These are phyloP conservation scores for Filobasidium wieringae DNA, from an alignment of 768 basidiomycete species.

Conservation along the genomic window DNA sequence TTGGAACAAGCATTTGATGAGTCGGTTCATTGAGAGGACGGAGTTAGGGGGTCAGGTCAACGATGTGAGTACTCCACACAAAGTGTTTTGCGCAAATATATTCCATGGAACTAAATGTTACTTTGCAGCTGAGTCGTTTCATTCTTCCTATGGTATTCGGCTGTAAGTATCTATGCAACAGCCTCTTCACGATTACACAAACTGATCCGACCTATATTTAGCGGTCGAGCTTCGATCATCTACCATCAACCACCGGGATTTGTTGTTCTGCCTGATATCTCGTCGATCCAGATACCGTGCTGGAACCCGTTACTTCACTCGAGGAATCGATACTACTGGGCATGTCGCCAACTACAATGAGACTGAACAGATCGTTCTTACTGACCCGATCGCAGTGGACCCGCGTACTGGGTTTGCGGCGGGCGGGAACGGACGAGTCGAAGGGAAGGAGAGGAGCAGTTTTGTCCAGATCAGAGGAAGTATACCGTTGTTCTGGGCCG, in stretches of 20 bases:
- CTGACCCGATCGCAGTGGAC: constrained; percentile 43
- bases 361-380: constrained; percentile 82
- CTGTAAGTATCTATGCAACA: constrained; percentile 51
- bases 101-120: not conserved
- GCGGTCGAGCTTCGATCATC: constrained; percentile 74
- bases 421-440: constrained; percentile 25
- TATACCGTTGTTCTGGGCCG: constrained; percentile 90
- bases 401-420: constrained; percentile 19
- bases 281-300: constrained; percentile 87
- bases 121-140: constrained; percentile 61
- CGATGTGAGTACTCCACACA: constrained; percentile 46
- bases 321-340: constrained; percentile 78
- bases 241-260: constrained; percentile 60
- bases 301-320: constrained; percentile 91
- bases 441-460: constrained; percentile 47
- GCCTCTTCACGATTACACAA: not conserved
- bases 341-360: constrained; percentile 97
- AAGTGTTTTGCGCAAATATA: not conserved
- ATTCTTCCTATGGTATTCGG: constrained; percentile 91
- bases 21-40: constrained; percentile 51
- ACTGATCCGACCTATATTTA: constrained; percentile 34
- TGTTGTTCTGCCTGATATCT: constrained; percentile 79
- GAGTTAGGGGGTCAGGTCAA: constrained; percentile 46
- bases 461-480: constrained; percentile 92
- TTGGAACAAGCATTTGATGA: constrained; percentile 78